phyloP scores from a whole-genome alignment of 2,329 filamentous ascomycete genomes.

The Drechmeria coniospora region DNA sequence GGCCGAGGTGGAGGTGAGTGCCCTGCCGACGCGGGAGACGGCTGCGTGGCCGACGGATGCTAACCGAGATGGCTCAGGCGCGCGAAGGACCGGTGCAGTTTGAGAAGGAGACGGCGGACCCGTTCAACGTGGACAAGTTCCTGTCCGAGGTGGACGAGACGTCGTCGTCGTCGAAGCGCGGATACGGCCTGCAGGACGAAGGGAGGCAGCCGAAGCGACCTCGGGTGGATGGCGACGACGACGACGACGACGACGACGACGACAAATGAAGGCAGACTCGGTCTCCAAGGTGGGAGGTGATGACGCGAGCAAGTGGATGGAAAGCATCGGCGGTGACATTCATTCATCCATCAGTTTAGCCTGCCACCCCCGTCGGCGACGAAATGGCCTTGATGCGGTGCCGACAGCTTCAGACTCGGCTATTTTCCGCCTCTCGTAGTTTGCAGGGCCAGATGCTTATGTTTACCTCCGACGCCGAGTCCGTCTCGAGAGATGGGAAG shows the following conservation, averaged over 20 bases:
- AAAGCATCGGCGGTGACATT: too few relatives aligned
- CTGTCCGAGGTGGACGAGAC: slow-evolving; percentile 62
- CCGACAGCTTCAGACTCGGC: too few relatives aligned
- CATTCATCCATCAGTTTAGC: too few relatives aligned
- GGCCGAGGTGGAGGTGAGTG: slow-evolving; percentile 61
- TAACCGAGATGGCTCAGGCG: slow-evolving; percentile 30
- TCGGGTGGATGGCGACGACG: slow-evolving; percentile 58
- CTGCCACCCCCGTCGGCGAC: too few relatives aligned
- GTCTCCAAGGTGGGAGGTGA: too few relatives aligned
- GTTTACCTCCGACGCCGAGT: too few relatives aligned
- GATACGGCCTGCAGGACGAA: slow-evolving; percentile 59
- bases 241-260: slow-evolving; percentile 13
- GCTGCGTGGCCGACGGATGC: slow-evolving; percentile 5
- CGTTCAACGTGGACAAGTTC: slow-evolving; percentile 91
- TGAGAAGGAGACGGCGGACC: slow-evolving; percentile 73
- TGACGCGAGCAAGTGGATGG: background rate
- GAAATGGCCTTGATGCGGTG: too few relatives aligned
- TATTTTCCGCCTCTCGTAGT: too few relatives aligned
- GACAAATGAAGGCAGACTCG: too few relatives aligned
- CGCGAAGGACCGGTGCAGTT: slow-evolving; percentile 91
- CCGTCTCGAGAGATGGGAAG: too few relatives aligned
- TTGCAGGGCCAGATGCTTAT: too few relatives aligned
- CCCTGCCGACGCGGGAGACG: slow-evolving; percentile 1
- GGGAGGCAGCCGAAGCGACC: slow-evolving; percentile 56
- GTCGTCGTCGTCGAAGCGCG: slow-evolving; percentile 50